Percentiles rank a stretch among this genome's conserved stretches.
phyloP scores from a whole-genome alignment of 2,329 filamentous ascomycete species.

The Raffaelea arxii region DNA sequence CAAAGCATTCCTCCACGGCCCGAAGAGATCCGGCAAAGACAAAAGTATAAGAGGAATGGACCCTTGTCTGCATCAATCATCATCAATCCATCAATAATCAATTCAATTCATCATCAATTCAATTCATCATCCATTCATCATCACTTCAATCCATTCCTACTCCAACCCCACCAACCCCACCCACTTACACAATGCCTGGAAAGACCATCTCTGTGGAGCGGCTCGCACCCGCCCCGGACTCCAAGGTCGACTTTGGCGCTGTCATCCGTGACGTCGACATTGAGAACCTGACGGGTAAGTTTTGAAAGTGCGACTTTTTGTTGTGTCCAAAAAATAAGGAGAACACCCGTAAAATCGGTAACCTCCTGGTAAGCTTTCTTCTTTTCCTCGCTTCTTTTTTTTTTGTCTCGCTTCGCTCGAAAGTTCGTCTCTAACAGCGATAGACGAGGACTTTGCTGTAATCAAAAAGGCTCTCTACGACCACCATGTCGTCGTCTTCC shows the following conservation, averaged over 20 bases:
- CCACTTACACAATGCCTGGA: slow-evolving; percentile 10
- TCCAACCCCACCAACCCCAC: not conserved
- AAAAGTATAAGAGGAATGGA: too few relatives aligned
- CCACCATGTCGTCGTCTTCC: slow-evolving; percentile 62
- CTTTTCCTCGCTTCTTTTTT: too few relatives aligned
- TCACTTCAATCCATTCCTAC: too few relatives aligned
- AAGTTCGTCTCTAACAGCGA: not conserved
- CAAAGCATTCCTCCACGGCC: too few relatives aligned
- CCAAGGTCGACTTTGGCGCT: slow-evolving; percentile 48
- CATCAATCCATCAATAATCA: too few relatives aligned
- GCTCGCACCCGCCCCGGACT: slow-evolving; percentile 9
- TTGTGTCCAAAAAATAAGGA: slow-evolving; percentile 10
- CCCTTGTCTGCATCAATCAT: too few relatives aligned
- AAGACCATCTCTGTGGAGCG: slow-evolving; percentile 10
- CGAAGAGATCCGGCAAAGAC: too few relatives aligned
- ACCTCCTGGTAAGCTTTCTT: slow-evolving; percentile 15
- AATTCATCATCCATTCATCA: too few relatives aligned
- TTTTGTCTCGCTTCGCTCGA: not conserved
- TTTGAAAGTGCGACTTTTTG: not conserved
- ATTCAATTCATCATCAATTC: too few relatives aligned
- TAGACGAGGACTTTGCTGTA: slow-evolving; percentile 53
- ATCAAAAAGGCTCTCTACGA: slow-evolving; percentile 58
- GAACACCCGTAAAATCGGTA: slow-evolving; percentile 18
- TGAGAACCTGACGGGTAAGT: slow-evolving; percentile 52
- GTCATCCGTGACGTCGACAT: slow-evolving; percentile 47